These are phyloP conservation scores for Trametopsis cervina DNA, from an alignment of 768 basidiomycete genomes.

Conservation along the genomic window DNA sequence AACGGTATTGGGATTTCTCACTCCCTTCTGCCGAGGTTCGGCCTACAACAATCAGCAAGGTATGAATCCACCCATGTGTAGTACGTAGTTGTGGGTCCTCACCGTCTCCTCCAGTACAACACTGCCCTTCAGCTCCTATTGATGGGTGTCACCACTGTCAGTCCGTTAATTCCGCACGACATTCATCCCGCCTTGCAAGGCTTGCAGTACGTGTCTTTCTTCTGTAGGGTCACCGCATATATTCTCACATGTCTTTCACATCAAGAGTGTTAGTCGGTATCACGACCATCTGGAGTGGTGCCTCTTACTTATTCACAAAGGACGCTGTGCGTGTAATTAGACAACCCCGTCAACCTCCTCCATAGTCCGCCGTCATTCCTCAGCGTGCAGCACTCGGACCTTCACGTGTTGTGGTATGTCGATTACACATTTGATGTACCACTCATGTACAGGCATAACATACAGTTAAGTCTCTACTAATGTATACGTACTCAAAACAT, in stretches of 20 bases:
- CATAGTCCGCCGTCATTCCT: not conserved
- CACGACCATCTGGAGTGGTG: constrained; percentile 89
- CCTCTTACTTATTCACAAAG: constrained; percentile 74
- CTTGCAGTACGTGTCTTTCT: constrained; percentile 57
- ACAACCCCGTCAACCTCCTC: constrained; percentile 5
- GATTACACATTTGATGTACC: too few relatives aligned
- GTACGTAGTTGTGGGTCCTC: not conserved
- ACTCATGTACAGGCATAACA: not conserved
- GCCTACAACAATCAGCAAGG: constrained; percentile 93
- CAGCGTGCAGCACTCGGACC: not conserved
- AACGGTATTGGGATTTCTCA: constrained; percentile 93
- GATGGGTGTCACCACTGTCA: constrained; percentile 85
- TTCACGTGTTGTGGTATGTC: too few relatives aligned
- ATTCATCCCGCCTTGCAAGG: constrained; percentile 48
- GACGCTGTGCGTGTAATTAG: constrained; percentile 55
- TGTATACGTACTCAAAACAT: not conserved
- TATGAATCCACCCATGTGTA: constrained; percentile 20
- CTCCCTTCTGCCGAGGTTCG: constrained; percentile 93
- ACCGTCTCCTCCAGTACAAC: constrained; percentile 56
- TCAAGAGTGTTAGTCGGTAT: constrained; percentile 41
- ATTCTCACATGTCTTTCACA: not conserved
- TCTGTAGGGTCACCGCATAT: not conserved
- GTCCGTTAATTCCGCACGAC: constrained; percentile 65
- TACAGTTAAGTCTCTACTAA: constrained; percentile 2
- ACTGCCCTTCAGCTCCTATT: constrained; percentile 86